Percentiles rank a stretch among this genome's conserved stretches.
phyloP scores from a whole-genome alignment of 768 basidiomycete genomes.

The Kwoniella sp. region DNA sequence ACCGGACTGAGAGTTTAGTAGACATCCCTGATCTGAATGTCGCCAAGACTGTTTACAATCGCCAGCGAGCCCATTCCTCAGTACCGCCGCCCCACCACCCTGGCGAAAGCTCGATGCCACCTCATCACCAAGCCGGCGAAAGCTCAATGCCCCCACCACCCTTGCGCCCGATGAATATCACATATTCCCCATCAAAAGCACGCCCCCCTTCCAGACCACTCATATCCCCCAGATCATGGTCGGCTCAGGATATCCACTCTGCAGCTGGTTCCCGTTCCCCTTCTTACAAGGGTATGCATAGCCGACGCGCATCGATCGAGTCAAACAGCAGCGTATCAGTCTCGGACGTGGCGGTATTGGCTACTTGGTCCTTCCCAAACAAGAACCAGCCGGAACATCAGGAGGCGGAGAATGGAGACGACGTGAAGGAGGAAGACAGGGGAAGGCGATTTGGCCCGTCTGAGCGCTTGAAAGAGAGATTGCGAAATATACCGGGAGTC shows the following conservation, averaged over 20 bases:
- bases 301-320: constrained; percentile 15
- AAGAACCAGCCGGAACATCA: not conserved
- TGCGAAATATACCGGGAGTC: constrained; percentile 17
- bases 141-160: constrained; percentile 12
- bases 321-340: constrained; percentile 14
- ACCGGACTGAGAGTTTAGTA: not conserved
- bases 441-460: constrained; percentile 14
- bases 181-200: constrained; percentile 9
- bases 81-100: constrained; percentile 2
- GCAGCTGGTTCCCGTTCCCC: not conserved
- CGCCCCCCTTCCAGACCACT: not conserved
- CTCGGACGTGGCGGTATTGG: constrained; percentile 32
- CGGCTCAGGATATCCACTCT: constrained; percentile 13
- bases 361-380: constrained; percentile 34
- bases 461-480: constrained; percentile 18
- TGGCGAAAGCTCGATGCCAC: constrained; percentile 1
- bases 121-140: not conserved
- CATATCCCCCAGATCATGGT: constrained; percentile 18
- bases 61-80: constrained; percentile 3
- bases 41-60: not conserved
- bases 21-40: not conserved
- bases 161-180: constrained; percentile 13
- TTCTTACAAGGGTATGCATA: not conserved
- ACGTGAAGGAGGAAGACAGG: not conserved
- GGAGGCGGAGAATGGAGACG: not conserved